Evolutionary conservation across 768 basidiomycete genomes (phyloP).

Genomic region (Boletus subparvulus): DNA sequence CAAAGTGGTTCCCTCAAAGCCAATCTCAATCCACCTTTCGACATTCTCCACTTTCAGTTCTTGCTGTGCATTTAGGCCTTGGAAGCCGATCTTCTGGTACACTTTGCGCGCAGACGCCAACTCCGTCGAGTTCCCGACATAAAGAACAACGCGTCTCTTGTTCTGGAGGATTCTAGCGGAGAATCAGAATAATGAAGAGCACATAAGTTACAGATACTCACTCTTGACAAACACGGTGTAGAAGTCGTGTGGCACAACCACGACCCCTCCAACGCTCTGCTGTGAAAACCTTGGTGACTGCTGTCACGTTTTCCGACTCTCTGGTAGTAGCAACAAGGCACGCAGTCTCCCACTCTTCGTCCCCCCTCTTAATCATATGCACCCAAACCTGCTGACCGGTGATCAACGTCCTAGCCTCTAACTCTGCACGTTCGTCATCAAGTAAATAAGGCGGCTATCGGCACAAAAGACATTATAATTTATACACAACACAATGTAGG

Average conservation of each 20-base stretch:
- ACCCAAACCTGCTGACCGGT: slow-evolving; percentile 56
- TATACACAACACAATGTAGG: neutral
- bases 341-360: slow-evolving; percentile 43
- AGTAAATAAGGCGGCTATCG: slow-evolving; percentile 57
- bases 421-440: slow-evolving; percentile 37
- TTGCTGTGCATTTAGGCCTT: slow-evolving; percentile 41
- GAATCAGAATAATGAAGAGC: slow-evolving; percentile 5
- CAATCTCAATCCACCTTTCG: slow-evolving; percentile 61
- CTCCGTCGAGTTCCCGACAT: slow-evolving; percentile 49
- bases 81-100: slow-evolving; percentile 67
- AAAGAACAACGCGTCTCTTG: slow-evolving; percentile 58
- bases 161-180: slow-evolving; percentile 31
- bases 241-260: slow-evolving; percentile 62
- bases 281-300: slow-evolving; percentile 75
- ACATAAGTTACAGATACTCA: slow-evolving; percentile 32
- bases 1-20: slow-evolving; percentile 49
- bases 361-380: slow-evolving; percentile 41
- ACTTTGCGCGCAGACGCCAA: slow-evolving; percentile 50
- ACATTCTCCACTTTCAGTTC: slow-evolving; percentile 41
- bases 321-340: slow-evolving; percentile 71
- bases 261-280: slow-evolving; percentile 47
- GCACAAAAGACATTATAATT: neutral
- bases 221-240: slow-evolving; percentile 55
- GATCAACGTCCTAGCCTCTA: slow-evolving; percentile 55
- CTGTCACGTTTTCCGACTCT: slow-evolving; percentile 52